Base-by-base conservation (phyloP, 768 basidiomycete species). In the Rhodotorula babjevae region DNA sequence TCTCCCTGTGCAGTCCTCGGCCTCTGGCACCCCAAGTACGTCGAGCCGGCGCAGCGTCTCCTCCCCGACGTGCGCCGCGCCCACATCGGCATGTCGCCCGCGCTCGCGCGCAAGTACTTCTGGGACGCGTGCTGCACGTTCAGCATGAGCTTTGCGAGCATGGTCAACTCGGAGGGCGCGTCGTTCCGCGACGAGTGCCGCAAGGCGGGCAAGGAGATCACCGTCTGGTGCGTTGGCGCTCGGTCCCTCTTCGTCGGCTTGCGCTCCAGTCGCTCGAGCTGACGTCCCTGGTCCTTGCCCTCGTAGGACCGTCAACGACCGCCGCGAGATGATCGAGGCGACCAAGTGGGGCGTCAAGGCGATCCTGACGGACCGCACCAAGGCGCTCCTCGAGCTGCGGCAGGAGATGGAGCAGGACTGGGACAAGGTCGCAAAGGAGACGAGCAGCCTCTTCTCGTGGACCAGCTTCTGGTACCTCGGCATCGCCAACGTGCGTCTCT, bases 21-120 rank as follows among this genome's bases (percentile, higher is more conserved):
- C 10, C 84, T 93, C 21, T 93, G 91, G 91, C 93, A 99, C 82
- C 93, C 96, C 15, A 86, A 87, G 63, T 99, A 95, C 83, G 82
- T 98, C 58, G 83, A 82, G 12, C 87, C 87, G 52, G 95, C 95
- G 10, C 87, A 88, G 82, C 82, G 82, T 31, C 84, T 87, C 68
- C 82, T 99, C 42, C 90, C 92, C 31, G 92, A 91, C 79, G 89
- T 90, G 80, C 87, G 87, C 53, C 86, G 92, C 47, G 90, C 90
- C 59, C 88, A 93, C 79, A 96, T 98, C 76, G 92, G 92, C 23
- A 80, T 84, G 70, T 89, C 87, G 72, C 85, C 88, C 27, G 80
- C 84, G 19, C 82, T 91, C 73, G 91, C 93, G 62, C 85, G 90
- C 72, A 85, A 87, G 79, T 95, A 90, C 81, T 99, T 98, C 80